phyloP scores from a whole-genome alignment of 495 filamentous ascomycete genomes.

The Tuber microsphaerosporum region DNA sequence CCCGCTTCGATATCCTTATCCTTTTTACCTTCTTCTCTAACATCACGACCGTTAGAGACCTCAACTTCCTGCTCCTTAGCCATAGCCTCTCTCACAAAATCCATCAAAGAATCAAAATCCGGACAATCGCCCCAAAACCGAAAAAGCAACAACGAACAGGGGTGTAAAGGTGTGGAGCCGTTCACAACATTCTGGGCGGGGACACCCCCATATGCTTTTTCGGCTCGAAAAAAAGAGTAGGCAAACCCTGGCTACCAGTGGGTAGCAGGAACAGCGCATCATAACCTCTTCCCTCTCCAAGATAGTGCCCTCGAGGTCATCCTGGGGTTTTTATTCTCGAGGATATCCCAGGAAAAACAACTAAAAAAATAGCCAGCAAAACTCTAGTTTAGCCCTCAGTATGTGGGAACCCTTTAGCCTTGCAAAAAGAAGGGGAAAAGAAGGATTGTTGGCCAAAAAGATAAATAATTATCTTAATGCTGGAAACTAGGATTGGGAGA shows the following conservation, averaged over 20 bases:
- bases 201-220: neutral
- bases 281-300: neutral
- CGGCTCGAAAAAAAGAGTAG: neutral
- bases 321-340: neutral
- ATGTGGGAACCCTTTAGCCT: neutral
- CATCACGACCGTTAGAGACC: neutral
- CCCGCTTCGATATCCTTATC: slow-evolving; percentile 25
- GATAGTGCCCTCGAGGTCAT: neutral
- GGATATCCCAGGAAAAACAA: neutral
- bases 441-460: too few species aligned
- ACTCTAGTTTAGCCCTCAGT: neutral
- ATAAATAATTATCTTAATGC: too few species aligned
- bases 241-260: neutral
- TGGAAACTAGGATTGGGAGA: too few species aligned
- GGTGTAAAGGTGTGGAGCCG: neutral
- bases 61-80: neutral
- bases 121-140: neutral
- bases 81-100: neutral
- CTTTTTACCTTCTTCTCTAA: neutral
- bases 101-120: neutral
- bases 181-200: neutral
- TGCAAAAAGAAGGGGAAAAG: too few species aligned
- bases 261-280: neutral
- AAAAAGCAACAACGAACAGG: slow-evolving; percentile 8
- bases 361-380: neutral